These are phyloP conservation scores for Achlya hypogyna DNA, from an alignment of 352 stramenopile species.

Conservation along the genomic window DNA sequence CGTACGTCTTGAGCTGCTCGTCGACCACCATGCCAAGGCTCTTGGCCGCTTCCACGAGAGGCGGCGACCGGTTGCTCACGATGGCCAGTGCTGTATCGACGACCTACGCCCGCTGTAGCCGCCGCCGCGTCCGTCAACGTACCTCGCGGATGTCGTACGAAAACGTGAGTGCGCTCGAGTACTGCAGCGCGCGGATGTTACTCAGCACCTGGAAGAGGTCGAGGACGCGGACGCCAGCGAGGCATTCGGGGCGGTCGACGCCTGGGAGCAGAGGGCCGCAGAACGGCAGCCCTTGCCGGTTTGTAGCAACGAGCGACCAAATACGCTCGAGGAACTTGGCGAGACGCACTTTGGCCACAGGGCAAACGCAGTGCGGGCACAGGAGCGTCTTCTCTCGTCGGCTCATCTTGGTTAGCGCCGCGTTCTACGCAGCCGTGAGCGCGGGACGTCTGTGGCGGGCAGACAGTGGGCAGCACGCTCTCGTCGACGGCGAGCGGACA, in stretches of 20 bases:
- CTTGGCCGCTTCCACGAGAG: constrained; percentile 54
- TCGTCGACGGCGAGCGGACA: constrained; percentile 63
- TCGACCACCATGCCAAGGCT: constrained; percentile 67
- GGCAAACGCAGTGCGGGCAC: constrained; percentile 54
- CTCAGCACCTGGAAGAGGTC: constrained; percentile 68
- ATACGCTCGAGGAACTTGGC: constrained; percentile 71
- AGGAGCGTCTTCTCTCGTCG: constrained; percentile 39
- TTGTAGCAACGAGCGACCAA: constrained; percentile 80
- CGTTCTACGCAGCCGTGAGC: neutral
- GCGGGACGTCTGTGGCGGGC: neutral
- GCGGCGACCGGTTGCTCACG: constrained; percentile 44
- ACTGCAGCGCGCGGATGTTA: constrained; percentile 63
- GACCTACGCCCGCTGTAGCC: constrained; percentile 33
- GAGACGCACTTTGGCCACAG: constrained; percentile 60
- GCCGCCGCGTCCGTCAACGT: neutral
- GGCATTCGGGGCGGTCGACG: constrained; percentile 28
- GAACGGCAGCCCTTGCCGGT: constrained; percentile 74
- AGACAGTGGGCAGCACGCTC: constrained; percentile 44
- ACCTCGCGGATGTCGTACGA: constrained; percentile 37
- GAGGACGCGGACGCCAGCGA: constrained; percentile 21
- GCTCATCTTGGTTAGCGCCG: neutral
- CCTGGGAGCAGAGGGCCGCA: constrained; percentile 63
- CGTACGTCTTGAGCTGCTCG: constrained; percentile 66
- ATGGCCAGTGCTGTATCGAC: constrained; percentile 53
- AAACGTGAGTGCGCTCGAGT: constrained; percentile 50